Conservation (phyloP, 352 stramenopile species). For the Phytophthora crassamura region DNA sequence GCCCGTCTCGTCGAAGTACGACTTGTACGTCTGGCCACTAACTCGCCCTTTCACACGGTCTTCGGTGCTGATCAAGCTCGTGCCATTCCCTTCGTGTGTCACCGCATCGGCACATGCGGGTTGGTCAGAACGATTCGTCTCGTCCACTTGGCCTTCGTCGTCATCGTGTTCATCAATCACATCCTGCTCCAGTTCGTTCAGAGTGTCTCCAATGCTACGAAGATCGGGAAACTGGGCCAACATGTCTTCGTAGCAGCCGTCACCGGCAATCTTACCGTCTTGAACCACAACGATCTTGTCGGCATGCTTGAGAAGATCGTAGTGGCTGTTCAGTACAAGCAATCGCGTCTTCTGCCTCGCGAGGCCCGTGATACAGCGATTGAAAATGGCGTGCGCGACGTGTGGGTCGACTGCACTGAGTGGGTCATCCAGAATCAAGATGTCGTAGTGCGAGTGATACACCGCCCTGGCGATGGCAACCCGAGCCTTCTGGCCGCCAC, state of each 20-base stretch:
- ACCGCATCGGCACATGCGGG: not conserved
- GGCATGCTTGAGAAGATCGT: conserved; percentile 39
- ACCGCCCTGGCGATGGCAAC: conserved; percentile 89
- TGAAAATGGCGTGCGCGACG: conserved; percentile 48
- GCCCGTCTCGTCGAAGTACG: conserved; percentile 47
- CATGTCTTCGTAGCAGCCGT: conserved; percentile 32
- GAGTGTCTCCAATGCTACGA: conserved; percentile 21
- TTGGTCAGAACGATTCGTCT: not conserved
- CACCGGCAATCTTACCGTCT: conserved; percentile 31
- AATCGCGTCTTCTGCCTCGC: conserved; percentile 62
- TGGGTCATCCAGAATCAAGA: conserved; percentile 62
- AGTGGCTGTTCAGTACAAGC: conserved; percentile 75
- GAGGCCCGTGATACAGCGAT: conserved; percentile 30
- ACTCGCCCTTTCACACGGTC: conserved; percentile 39
- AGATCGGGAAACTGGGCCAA: conserved; percentile 32
- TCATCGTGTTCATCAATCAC: conserved; percentile 30
- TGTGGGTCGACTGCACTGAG: conserved; percentile 47
- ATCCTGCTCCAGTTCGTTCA: conserved; percentile 33
- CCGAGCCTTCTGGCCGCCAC: conserved; percentile 91
- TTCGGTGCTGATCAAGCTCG: conserved; percentile 29
- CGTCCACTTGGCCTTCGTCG: not conserved
- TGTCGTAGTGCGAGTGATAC: conserved; percentile 72
- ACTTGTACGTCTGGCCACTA: conserved; percentile 33
- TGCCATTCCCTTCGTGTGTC: conserved; percentile 5
- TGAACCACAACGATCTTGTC: conserved; percentile 47